Evolutionary conservation across 768 basidiomycete species (phyloP).

Genomic region (Leccinum disarticulatum): DNA sequence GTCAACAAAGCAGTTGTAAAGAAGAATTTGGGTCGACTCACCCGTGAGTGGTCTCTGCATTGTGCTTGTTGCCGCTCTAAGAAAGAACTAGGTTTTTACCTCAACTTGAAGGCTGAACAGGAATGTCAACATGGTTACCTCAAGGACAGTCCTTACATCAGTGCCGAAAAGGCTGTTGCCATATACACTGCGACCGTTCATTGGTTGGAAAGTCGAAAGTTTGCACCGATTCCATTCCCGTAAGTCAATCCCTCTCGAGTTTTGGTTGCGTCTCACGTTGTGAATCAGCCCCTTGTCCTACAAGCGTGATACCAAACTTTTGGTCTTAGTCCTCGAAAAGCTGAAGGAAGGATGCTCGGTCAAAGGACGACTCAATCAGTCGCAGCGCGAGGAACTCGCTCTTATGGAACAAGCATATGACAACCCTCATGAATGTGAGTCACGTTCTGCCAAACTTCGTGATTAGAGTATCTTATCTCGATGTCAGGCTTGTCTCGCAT

Average conservation of each 20-base stretch:
- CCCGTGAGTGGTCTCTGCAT: constrained; percentile 54
- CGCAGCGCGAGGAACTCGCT: constrained; percentile 96
- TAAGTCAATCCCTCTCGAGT: constrained; percentile 35
- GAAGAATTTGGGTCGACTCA: constrained; percentile 98
- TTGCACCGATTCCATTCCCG: constrained; percentile 99
- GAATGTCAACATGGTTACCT: constrained; percentile 98
- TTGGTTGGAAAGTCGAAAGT: constrained; percentile 97
- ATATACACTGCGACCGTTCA: constrained; percentile 99
- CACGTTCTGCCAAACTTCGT: neutral
- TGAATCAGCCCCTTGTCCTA: constrained; percentile 81
- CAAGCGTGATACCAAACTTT: constrained; percentile 97
- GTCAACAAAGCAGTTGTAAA: constrained; percentile 99
- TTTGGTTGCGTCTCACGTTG: constrained; percentile 2
- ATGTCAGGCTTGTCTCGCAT: constrained; percentile 82
- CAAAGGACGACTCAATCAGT: constrained; percentile 96
- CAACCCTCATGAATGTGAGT: constrained; percentile 94
- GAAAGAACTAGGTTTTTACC: constrained; percentile 65
- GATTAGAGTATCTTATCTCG: constrained; percentile 5
- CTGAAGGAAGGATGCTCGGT: constrained; percentile 98
- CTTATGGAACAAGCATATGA: constrained; percentile 99
- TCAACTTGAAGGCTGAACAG: constrained; percentile 87
- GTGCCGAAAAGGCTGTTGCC: constrained; percentile 97
- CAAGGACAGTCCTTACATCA: constrained; percentile 99
- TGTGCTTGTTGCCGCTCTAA: constrained; percentile 1
- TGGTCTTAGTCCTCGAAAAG: constrained; percentile 96